These are phyloP conservation scores for Paramecium primaurelia DNA, from an alignment of 73 alveolate species.

Conservation along the genomic window DNA sequence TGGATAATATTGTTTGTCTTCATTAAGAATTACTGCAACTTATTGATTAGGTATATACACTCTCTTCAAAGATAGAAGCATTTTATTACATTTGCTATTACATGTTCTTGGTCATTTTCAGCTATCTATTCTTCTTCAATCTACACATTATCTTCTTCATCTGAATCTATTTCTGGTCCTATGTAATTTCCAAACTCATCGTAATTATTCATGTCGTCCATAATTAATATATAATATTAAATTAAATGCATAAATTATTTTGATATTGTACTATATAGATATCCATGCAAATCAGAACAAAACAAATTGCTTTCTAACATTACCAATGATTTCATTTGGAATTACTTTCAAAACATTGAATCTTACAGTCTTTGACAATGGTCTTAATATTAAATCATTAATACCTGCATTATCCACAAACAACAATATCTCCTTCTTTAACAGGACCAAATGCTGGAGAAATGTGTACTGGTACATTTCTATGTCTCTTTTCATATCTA, in stretches of 20 bases:
- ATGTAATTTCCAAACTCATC: constrained; percentile 99
- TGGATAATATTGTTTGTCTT: constrained; percentile 97
- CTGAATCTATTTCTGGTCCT: constrained; percentile 81
- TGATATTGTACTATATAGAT: neutral
- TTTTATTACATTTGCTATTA: neutral
- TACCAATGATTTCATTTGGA: constrained; percentile 90
- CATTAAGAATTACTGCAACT: constrained; percentile 89
- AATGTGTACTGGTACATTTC: constrained; percentile 89
- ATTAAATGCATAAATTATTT: neutral
- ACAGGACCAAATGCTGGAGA: constrained; percentile 89
- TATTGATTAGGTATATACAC: constrained; percentile 55
- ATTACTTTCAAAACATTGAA: constrained; percentile 96
- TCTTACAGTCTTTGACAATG: constrained; percentile 97
- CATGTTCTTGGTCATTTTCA: neutral
- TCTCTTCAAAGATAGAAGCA: constrained; percentile 40
- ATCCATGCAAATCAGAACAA: constrained; percentile 59
- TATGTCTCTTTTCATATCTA: constrained; percentile 96
- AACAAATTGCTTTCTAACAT: constrained; percentile 95
- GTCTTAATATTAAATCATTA: constrained; percentile 60
- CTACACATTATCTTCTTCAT: constrained; percentile 66
- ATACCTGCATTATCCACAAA: constrained; percentile 98
- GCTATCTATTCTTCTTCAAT: constrained; percentile 34
- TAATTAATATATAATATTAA: neutral
- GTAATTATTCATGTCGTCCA: constrained; percentile 76
- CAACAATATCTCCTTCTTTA: constrained; percentile 97